These are phyloP conservation scores for Vitis rupestris DNA, from an alignment of 164 flowering plant genomes.

Conservation along the genomic window DNA sequence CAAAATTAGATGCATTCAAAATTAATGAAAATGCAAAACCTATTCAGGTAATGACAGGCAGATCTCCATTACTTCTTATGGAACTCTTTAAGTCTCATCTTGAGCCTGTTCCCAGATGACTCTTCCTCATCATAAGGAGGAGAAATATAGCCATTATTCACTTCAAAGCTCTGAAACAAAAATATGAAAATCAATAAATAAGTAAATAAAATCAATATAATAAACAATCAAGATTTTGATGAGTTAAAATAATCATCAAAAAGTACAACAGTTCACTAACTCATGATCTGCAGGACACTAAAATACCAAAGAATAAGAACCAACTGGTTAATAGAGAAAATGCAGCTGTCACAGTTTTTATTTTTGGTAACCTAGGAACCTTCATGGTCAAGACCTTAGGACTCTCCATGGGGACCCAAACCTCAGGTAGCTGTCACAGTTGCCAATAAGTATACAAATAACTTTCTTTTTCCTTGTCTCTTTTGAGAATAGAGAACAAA, in stretches of 20 bases:
- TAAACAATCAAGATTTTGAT: neutral
- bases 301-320: too few relatives aligned
- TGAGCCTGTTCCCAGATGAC: slow-evolving; percentile 72
- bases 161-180: slow-evolving; percentile 61
- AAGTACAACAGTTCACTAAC: neutral
- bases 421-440: too few relatives aligned
- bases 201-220: neutral
- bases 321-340: too few relatives aligned
- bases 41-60: neutral
- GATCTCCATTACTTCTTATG: slow-evolving; percentile 58
- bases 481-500: too few relatives aligned
- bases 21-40: neutral
- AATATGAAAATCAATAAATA: neutral
- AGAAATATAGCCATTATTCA: slow-evolving; percentile 60
- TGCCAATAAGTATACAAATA: too few relatives aligned
- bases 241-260: neutral
- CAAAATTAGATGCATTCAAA: neutral
- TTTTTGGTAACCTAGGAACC: too few relatives aligned
- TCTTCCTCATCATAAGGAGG: slow-evolving; percentile 68
- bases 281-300: too few relatives aligned
- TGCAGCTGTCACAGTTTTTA: too few relatives aligned
- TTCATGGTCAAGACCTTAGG: too few relatives aligned
- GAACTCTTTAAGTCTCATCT: slow-evolving; percentile 90
- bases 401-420: too few relatives aligned
- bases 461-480: too few relatives aligned